A percentile compares a stretch with the other conserved stretches of the same genome.
Evolutionary conservation across 2,329 filamentous ascomycete species (phyloP).

Genomic region (Raffaelea ambrosiae): DNA sequence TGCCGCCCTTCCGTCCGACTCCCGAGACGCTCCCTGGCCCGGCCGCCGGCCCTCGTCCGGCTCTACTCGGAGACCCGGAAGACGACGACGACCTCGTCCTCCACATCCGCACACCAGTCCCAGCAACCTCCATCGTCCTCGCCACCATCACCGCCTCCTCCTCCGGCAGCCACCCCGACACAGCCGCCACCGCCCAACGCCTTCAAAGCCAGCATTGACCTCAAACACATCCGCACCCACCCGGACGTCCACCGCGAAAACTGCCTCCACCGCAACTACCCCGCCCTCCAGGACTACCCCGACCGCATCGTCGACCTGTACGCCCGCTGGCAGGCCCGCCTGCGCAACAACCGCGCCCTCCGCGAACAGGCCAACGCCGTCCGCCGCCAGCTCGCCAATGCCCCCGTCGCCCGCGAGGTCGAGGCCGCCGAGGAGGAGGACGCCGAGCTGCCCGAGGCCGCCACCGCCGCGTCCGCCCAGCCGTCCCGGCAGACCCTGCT

Average conservation of each 20-base stretch:
- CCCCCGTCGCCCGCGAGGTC: slow-evolving; percentile 35
- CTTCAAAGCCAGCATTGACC: slow-evolving; percentile 70
- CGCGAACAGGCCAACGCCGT: slow-evolving; percentile 60
- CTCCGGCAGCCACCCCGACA: neutral
- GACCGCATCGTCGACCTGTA: slow-evolving; percentile 47
- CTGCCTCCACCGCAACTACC: slow-evolving; percentile 79
- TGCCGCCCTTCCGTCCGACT: too few species aligned
- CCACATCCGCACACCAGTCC: too few species aligned
- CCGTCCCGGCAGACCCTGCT: slow-evolving; percentile 45
- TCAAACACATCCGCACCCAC: slow-evolving; percentile 85
- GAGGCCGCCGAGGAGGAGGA: slow-evolving; percentile 26
- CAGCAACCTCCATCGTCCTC: neutral
- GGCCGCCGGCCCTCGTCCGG: too few species aligned
- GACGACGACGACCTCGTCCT: too few species aligned
- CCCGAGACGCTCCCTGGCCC: too few species aligned
- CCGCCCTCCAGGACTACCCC: slow-evolving; percentile 42
- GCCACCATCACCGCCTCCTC: neutral
- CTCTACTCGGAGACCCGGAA: too few species aligned
- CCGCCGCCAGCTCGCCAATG: slow-evolving; percentile 47
- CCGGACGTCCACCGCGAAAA: slow-evolving; percentile 73
- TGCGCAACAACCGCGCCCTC: slow-evolving; percentile 50
- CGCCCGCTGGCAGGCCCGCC: slow-evolving; percentile 50
- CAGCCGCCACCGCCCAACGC: slow-evolving; percentile 37
- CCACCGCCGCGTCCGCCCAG: slow-evolving; percentile 18
- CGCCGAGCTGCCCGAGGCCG: slow-evolving; percentile 10